These are phyloP conservation scores for Fraxinus nigra DNA, from an alignment of 305 asterid genomes.

Conservation along the genomic window DNA sequence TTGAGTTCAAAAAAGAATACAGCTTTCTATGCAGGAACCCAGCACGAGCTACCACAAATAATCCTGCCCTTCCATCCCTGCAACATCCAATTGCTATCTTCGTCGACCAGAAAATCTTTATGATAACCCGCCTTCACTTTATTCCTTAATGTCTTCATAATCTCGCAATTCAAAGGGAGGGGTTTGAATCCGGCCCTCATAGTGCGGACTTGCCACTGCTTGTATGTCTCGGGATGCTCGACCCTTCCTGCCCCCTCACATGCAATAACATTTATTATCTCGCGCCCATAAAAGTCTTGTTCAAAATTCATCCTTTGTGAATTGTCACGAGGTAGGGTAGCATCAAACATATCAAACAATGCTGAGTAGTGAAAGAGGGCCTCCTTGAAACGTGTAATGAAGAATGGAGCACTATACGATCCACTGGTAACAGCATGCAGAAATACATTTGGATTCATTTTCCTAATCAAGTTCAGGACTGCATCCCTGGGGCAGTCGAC, in stretches of 20 bases:
- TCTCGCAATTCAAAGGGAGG: slow-evolving; percentile 42
- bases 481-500: slow-evolving; percentile 62
- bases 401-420: slow-evolving; percentile 61
- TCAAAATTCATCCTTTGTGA: slow-evolving; percentile 65
- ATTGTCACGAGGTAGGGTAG: slow-evolving; percentile 56
- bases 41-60: slow-evolving; percentile 59
- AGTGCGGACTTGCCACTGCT: slow-evolving; percentile 76
- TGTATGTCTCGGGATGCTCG: slow-evolving; percentile 81
- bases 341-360: slow-evolving; percentile 77
- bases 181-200: slow-evolving; percentile 76
- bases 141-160: slow-evolving; percentile 52
- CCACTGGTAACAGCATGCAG: slow-evolving; percentile 55
- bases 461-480: slow-evolving; percentile 48
- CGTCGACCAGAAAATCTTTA: slow-evolving; percentile 63
- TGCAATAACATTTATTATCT: slow-evolving; percentile 71
- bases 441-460: slow-evolving; percentile 58
- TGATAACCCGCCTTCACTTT: slow-evolving; percentile 52
- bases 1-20: background rate
- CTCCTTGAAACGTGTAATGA: slow-evolving; percentile 75
- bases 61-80: slow-evolving; percentile 93
- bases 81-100: slow-evolving; percentile 75
- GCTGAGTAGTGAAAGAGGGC: slow-evolving; percentile 80
- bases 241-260: slow-evolving; percentile 86
- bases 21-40: slow-evolving; percentile 48
- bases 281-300: slow-evolving; percentile 71